Base-by-base conservation (phyloP, 768 basidiomycete genomes). In the Pulveroboletus ravenelii region DNA sequence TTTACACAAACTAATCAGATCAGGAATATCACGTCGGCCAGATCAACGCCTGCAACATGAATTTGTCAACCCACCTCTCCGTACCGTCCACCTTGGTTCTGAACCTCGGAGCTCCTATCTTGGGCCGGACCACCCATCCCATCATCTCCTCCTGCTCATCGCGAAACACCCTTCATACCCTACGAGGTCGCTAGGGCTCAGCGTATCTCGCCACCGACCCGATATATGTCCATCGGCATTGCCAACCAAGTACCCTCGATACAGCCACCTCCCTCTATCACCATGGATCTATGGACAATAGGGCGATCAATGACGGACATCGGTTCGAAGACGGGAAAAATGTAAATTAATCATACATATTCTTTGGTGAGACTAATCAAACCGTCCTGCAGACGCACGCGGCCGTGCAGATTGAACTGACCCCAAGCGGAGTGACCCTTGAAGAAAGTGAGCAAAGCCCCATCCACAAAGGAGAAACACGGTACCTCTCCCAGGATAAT, bases 391-490 rank as follows among this genome's bases (percentile, higher is more conserved):
- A 84, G 79, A 49, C 92, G 74, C n/a, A 94, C 78, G 15, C 91
- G 79, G 34, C 92, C 91, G 4, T 84, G 70, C 23, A 94, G 66
- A 51, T 76, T 83, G 69, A 93, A 94, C 56, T 89, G 84, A 20
- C 92, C 91, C 91, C 91, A 94, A 13, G 89, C 83, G 8, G 91
- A 93, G 68, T 93, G 92, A 5, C 91, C 90, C 88, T 91, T 51
- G 17, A n/a, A 13, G 17, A 17, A 47, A 40, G 46, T 54, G 25
- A 49, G 51, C 51, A 34, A 58, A 38, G 8, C n/a, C 18, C 23
- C 30, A n/a, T 38, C 31, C 38, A 36, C 13, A 10, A 31, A 46
- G 23, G 12, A 39, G 34, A 36, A 45, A 10, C 25, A 31, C 23
- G 13, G 48, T 53, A 89, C 89, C 74, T 91, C 87, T 61, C 89